Percentiles rank a stretch among this genome's conserved stretches.
Evolutionary conservation across 2,329 filamentous ascomycete species (phyloP).

Genomic region (Apiospora aurea): DNA sequence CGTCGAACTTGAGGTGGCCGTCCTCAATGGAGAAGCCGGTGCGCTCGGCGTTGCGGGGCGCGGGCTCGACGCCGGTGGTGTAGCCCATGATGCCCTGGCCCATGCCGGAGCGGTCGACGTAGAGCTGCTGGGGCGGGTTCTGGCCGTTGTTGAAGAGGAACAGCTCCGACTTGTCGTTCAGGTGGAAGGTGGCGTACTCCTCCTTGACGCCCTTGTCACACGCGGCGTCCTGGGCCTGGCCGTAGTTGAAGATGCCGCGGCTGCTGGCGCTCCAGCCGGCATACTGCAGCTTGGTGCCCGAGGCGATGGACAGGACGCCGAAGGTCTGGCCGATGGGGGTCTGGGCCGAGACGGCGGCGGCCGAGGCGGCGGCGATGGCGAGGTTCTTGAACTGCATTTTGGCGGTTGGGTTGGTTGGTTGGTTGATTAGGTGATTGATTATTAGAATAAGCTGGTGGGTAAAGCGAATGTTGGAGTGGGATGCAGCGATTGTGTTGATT

Average conservation of each 20-base stretch:
- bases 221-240: slow-evolving; percentile 53
- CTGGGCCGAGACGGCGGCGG: slow-evolving; percentile 40
- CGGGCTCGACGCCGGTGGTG: slow-evolving; percentile 51
- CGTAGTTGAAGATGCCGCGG: slow-evolving; percentile 52
- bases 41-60: slow-evolving; percentile 52
- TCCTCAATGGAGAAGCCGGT: slow-evolving; percentile 54
- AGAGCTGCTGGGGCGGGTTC: slow-evolving; percentile 55
- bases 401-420: neutral
- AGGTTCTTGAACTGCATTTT: slow-evolving; percentile 24
- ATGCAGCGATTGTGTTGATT: slow-evolving; percentile 12
- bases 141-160: slow-evolving; percentile 55
- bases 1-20: slow-evolving; percentile 55
- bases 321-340: slow-evolving; percentile 47
- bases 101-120: slow-evolving; percentile 64
- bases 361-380: slow-evolving; percentile 28
- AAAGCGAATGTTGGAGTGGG: neutral
- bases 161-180: slow-evolving; percentile 52
- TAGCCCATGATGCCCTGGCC: slow-evolving; percentile 55
- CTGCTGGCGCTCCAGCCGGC: slow-evolving; percentile 51
- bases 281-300: slow-evolving; percentile 57
- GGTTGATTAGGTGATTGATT: slow-evolving; percentile 17
- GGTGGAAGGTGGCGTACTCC: slow-evolving; percentile 57
- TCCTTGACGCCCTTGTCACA: slow-evolving; percentile 50
- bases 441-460: neutral
- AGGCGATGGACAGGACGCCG: slow-evolving; percentile 56